phyloP scores from a whole-genome alignment of 2,329 filamentous ascomycete genomes.

The Cordyceps tenuipes region DNA sequence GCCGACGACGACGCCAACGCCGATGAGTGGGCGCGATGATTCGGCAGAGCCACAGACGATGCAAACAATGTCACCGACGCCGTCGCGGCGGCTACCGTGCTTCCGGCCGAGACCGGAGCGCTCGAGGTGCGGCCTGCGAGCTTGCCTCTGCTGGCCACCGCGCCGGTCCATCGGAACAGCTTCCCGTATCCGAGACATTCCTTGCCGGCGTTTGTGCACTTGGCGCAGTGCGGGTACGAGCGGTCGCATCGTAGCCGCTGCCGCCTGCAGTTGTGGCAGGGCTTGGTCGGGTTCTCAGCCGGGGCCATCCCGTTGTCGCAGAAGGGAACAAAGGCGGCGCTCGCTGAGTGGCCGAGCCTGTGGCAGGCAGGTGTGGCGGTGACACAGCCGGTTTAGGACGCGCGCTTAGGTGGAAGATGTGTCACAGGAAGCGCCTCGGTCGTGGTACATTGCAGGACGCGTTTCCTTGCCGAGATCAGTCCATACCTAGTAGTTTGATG shows the following conservation, averaged over 20 bases:
- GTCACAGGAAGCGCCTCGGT: not conserved
- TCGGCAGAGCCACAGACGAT: not conserved
- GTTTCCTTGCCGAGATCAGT: not conserved
- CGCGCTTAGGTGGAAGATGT: not conserved
- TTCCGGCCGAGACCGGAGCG: conserved; percentile 18
- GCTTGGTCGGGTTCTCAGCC: conserved; percentile 23
- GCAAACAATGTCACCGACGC: not conserved
- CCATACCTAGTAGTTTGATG: not conserved
- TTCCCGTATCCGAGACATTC: conserved; percentile 47
- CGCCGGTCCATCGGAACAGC: conserved; percentile 44
- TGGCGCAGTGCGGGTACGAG: conserved; percentile 42
- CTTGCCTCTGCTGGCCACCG: conserved; percentile 35
- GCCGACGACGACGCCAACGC: too few relatives aligned
- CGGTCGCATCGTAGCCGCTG: conserved; percentile 45
- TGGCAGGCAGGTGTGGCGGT: not conserved
- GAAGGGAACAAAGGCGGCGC: too few relatives aligned
- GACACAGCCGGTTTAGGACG: not conserved
- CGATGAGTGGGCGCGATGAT: not conserved
- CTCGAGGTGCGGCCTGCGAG: conserved; percentile 32
- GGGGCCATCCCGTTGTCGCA: not conserved
- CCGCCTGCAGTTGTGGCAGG: conserved; percentile 47
- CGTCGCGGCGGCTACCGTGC: not conserved
- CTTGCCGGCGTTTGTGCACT: conserved; percentile 38
- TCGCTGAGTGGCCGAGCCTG: not conserved
- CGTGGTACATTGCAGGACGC: not conserved